phyloP scores from a whole-genome alignment of 352 stramenopile species.

The Pythium angustatum region DNA sequence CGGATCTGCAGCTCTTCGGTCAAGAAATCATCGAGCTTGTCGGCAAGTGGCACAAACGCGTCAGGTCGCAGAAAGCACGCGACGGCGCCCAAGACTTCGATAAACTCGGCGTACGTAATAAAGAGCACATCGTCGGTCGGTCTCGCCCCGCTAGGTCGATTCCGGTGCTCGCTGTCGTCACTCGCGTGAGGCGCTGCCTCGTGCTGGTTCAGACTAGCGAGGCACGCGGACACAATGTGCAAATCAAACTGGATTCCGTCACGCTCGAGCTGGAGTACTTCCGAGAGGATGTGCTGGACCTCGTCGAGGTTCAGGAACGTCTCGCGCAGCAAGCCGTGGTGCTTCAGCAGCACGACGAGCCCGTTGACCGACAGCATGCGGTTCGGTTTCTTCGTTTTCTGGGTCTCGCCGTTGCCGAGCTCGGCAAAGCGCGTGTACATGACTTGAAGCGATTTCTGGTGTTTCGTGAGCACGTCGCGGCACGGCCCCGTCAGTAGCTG shows the following conservation, averaged over 20 bases:
- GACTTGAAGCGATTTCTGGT: slow-evolving; percentile 44
- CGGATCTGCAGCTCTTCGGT: slow-evolving; percentile 20
- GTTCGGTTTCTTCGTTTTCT: slow-evolving; percentile 4
- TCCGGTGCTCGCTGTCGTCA: neutral
- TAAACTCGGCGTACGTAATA: slow-evolving; percentile 61
- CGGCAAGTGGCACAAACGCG: slow-evolving; percentile 55
- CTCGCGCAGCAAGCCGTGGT: slow-evolving; percentile 59
- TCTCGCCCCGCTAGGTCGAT: neutral
- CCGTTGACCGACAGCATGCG: slow-evolving; percentile 55
- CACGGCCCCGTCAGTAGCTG: slow-evolving; percentile 51
- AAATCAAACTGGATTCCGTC: slow-evolving; percentile 49
- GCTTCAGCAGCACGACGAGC: slow-evolving; percentile 44
- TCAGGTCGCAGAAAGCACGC: slow-evolving; percentile 63
- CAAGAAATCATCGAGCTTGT: slow-evolving; percentile 65
- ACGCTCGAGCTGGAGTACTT: slow-evolving; percentile 63
- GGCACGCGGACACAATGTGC: slow-evolving; percentile 14
- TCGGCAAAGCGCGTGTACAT: slow-evolving; percentile 51
- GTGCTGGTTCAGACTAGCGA: neutral
- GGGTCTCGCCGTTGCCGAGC: slow-evolving; percentile 15
- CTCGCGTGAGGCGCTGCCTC: neutral
- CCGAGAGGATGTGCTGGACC: slow-evolving; percentile 56
- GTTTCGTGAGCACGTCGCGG: slow-evolving; percentile 49
- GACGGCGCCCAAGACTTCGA: slow-evolving; percentile 55
- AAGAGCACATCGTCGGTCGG: slow-evolving; percentile 34
- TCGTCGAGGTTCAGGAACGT: slow-evolving; percentile 64